These are phyloP conservation scores for Artemisia argyi DNA, from an alignment of 129 eudicot species.

Conservation along the genomic window DNA sequence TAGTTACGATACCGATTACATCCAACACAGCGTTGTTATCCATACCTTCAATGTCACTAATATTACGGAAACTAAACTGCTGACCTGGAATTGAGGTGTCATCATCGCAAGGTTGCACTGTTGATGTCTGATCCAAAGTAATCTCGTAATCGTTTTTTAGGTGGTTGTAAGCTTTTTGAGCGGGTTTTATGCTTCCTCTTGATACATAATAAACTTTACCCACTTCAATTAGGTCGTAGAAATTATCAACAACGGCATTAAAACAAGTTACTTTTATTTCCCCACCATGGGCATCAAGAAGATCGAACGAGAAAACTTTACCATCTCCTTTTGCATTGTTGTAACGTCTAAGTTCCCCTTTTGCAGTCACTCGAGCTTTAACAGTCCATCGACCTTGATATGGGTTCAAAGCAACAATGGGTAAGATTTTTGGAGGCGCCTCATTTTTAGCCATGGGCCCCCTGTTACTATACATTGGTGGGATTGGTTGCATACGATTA, in stretches of 20 bases:
- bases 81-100: conserved; percentile 70
- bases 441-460: conserved; percentile 81
- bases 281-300: conserved; percentile 85
- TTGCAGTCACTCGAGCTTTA: conserved; percentile 86
- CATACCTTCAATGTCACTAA: conserved; percentile 69
- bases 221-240: conserved; percentile 65
- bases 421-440: conserved; percentile 73
- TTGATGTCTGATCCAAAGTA: conserved; percentile 58
- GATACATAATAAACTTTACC: conserved; percentile 81
- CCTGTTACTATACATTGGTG: conserved; percentile 67
- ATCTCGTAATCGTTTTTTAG: conserved; percentile 81
- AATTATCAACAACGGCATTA: conserved; percentile 84
- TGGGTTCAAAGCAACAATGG: conserved; percentile 87
- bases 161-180: conserved; percentile 79
- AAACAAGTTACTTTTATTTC: conserved; percentile 95
- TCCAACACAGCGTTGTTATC: conserved; percentile 62
- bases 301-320: conserved; percentile 90
- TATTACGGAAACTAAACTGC: conserved; percentile 65
- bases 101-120: conserved; percentile 77
- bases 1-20: conserved; percentile 70
- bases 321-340: conserved; percentile 87
- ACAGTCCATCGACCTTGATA: conserved; percentile 92
- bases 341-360: conserved; percentile 74
- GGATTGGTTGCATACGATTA: conserved; percentile 41
- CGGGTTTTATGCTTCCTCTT: conserved; percentile 73